These are phyloP conservation scores for Aspergillus unguis DNA, from an alignment of 2,329 filamentous ascomycete species.

Conservation along the genomic window DNA sequence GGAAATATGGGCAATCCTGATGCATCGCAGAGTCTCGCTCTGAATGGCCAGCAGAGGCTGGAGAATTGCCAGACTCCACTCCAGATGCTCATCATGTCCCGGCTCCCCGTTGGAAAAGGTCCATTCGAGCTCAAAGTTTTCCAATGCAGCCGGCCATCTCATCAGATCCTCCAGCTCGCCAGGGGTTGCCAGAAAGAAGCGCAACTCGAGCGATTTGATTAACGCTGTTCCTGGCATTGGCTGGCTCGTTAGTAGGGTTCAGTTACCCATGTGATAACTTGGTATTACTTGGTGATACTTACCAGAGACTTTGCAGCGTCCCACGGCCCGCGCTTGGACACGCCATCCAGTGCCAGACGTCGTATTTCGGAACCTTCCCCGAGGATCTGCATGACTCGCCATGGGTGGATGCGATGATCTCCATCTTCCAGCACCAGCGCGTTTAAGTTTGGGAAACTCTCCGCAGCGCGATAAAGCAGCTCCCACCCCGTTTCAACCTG, in stretches of 20 bases:
- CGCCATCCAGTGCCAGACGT: neutral
- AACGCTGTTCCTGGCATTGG: neutral
- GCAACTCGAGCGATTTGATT: neutral
- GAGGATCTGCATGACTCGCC: no score
- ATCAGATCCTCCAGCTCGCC: neutral
- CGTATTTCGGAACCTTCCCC: neutral
- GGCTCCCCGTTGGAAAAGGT: neutral
- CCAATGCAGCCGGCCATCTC: neutral
- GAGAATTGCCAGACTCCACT: slow-evolving; percentile 5
- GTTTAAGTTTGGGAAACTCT: neutral
- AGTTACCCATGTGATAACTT: neutral
- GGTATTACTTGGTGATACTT: neutral
- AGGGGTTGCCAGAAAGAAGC: neutral
- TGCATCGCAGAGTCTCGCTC: neutral
- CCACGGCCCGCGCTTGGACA: neutral
- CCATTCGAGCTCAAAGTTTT: neutral
- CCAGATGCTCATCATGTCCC: neutral
- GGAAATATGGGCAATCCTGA: neutral
- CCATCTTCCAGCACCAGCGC: neutral
- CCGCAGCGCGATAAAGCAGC: neutral
- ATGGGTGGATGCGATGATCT: no score
- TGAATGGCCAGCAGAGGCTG: slow-evolving; percentile 1
- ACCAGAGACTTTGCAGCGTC: neutral
- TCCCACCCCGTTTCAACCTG: neutral
- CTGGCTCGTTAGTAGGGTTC: neutral